Evolutionary conservation across 108 stramenopile species (phyloP).

Genomic region (Epithemia pelagica): DNA sequence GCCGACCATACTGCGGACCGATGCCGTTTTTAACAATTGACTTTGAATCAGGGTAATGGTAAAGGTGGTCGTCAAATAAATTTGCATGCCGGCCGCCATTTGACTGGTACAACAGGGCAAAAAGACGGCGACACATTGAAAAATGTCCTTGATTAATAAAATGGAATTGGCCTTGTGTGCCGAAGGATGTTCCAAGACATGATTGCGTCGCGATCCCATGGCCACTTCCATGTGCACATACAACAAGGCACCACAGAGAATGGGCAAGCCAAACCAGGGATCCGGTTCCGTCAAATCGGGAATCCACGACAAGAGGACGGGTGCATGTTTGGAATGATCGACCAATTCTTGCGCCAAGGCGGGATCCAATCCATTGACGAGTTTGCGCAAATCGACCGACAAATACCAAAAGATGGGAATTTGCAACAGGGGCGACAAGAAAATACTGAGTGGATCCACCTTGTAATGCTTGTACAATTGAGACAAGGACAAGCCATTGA

Average conservation of each 20-base stretch:
- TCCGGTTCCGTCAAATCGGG: constrained; percentile 83
- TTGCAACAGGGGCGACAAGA: constrained; percentile 72
- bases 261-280: constrained; percentile 82
- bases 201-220: constrained; percentile 45
- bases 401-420: constrained; percentile 79
- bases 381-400: constrained; percentile 63
- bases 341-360: constrained; percentile 71
- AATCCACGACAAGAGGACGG: constrained; percentile 56
- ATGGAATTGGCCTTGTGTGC: constrained; percentile 56
- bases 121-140: constrained; percentile 77
- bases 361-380: constrained; percentile 77
- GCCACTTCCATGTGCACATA: constrained; percentile 80
- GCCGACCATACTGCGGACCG: constrained; percentile 41
- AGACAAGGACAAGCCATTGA: constrained; percentile 42
- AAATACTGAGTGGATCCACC: constrained; percentile 66
- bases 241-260: constrained; percentile 53
- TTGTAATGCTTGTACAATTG: constrained; percentile 58
- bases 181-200: constrained; percentile 52
- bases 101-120: constrained; percentile 83
- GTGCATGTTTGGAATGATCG: neutral
- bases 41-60: constrained; percentile 71
- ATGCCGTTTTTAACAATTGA: constrained; percentile 57
- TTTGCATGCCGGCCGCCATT: constrained; percentile 71
- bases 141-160: constrained; percentile 59
- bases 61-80: constrained; percentile 72